These are phyloP conservation scores for Aphanocladium album DNA, from an alignment of 2,329 filamentous ascomycete species.

Conservation along the genomic window DNA sequence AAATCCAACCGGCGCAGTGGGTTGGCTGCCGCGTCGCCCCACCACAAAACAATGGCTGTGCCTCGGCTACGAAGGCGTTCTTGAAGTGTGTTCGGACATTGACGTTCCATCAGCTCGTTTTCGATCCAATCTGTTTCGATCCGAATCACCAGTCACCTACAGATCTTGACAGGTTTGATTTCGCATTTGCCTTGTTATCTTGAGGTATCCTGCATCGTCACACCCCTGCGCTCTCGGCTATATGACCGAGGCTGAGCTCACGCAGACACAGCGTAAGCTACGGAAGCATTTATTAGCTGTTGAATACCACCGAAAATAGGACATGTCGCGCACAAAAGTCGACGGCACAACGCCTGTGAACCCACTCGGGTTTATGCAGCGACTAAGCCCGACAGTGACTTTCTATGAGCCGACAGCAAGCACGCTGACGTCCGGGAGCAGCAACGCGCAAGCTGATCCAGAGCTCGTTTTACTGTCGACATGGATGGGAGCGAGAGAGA, in stretches of 20 bases:
- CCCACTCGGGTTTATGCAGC: constrained; percentile 7
- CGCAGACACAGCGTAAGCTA: background rate
- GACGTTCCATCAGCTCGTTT: background rate
- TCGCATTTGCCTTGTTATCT: background rate
- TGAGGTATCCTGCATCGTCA: background rate
- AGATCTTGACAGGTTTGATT: no score
- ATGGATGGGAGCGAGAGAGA: constrained; percentile 48
- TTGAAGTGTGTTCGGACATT: background rate
- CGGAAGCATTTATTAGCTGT: background rate
- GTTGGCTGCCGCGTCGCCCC: background rate
- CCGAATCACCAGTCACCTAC: no score
- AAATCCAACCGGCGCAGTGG: background rate
- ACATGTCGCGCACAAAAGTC: background rate
- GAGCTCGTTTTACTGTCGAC: constrained; percentile 43
- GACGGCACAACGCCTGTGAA: background rate
- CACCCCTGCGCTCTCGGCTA: background rate
- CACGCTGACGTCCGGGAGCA: background rate
- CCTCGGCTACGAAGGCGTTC: constrained; percentile 1
- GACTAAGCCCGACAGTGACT: constrained; percentile 32
- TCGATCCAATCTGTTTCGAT: background rate
- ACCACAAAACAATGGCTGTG: background rate
- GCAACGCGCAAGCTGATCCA: constrained; percentile 27
- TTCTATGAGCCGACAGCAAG: constrained; percentile 25
- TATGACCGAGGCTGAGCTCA: background rate
- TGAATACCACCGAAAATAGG: background rate